A percentile compares a stretch with the other conserved stretches of the same genome.
Conservation (phyloP, 1,284 basidiomycete genomes). For the Boletus semigastroideus region DNA sequence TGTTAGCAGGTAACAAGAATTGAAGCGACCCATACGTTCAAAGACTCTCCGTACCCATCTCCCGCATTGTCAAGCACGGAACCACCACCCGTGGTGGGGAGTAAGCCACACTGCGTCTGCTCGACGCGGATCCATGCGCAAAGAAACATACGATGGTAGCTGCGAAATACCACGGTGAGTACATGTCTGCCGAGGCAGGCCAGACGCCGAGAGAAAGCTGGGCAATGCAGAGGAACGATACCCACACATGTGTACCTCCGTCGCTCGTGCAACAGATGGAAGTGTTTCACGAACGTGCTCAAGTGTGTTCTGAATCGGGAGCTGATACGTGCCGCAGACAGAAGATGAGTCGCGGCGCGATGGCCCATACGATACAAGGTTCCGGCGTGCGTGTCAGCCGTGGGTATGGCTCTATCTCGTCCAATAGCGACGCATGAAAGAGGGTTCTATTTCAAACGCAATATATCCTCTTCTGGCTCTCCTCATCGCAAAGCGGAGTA, state of each 20-base stretch:
- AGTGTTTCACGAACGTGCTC: constrained; percentile 3
- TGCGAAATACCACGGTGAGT: not conserved
- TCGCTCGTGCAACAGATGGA: not conserved
- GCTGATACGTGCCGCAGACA: not conserved
- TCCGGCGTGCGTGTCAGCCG: not conserved
- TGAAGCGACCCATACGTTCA: constrained; percentile 44
- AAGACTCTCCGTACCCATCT: constrained; percentile 51
- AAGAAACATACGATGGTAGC: not conserved
- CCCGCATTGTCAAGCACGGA: constrained; percentile 53
- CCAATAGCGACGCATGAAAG: not conserved
- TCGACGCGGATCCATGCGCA: constrained; percentile 2
- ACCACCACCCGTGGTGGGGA: constrained; percentile 47
- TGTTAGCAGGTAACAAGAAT: not conserved
- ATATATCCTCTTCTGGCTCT: not conserved
- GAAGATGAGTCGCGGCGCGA: not conserved
- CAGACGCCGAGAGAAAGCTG: not conserved
- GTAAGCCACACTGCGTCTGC: constrained; percentile 34
- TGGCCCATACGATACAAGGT: not conserved
- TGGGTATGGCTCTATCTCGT: not conserved
- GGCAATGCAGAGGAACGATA: no score
- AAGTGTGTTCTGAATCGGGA: not conserved
- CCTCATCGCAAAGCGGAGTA: not conserved
- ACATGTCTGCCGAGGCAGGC: constrained; percentile 3
- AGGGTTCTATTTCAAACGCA: no score
- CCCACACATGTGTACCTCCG: not conserved